Base-by-base conservation (phyloP, 75 land plant species). In the Pinus albicaulis region DNA sequence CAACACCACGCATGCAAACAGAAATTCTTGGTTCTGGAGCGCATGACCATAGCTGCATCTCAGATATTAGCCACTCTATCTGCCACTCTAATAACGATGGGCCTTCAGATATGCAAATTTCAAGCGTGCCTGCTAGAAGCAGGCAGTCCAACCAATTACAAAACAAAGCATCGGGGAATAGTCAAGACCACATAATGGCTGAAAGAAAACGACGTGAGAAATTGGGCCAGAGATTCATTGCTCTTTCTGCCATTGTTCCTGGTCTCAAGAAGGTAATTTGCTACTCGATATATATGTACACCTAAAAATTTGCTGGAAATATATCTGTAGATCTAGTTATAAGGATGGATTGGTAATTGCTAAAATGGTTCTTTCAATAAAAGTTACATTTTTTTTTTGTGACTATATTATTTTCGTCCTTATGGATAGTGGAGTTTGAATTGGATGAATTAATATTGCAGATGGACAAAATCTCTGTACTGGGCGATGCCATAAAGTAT, bases 181-280 rank as follows among this genome's bases (percentile, higher is more conserved):
- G 77, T 24, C 85, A 79, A 56, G 93, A 88, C 55, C 90, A 91
- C 76, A 91, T 95, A 38, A 80, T 95, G 31, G 98, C 98, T 7
- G 98, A 95, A 74, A 83, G 98, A 72, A 93, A 85, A 72, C 77
- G 98, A 15, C 79, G 98, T 28, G 98, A 95, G 83, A 95, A 95
- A 83, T 86, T 95, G 24, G 93, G 92, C 59, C 98, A 95, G 80
- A 73, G 96, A 57, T 95, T 95, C 65, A 89, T 95, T n/a, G 92
- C 96, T 61, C 80, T 95, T 3, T 93, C 98, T 16, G 92, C 93
- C 25, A 84, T 95, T 69, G 90, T 95, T 56, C 98, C 98, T 41
- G 96, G 96, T 48, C 78, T 95, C 25, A 91, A 91, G 64, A 91
- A 91, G 93, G 93, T 91, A 79, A 68, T n/a, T 44, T 44, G 10